Base-by-base conservation (phyloP, 2,329 filamentous ascomycete species). In the Rhexocercosporidium sp. region DNA sequence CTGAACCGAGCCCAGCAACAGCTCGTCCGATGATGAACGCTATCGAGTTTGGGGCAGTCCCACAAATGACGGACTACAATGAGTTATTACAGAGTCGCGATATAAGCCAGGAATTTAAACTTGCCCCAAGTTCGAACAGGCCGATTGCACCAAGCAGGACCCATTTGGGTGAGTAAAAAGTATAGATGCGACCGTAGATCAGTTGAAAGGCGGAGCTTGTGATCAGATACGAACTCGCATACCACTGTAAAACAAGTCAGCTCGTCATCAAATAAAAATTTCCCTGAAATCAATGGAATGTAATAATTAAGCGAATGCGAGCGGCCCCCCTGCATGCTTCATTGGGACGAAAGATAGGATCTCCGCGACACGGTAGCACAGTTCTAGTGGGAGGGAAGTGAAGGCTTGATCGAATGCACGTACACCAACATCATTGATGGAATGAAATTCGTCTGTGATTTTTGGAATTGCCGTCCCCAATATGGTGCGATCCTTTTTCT, bases 391-490 rank as follows among this genome's bases (percentile, higher is more conserved):
- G 20, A 53, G 6, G 12, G 20, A 53, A 25, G 6, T 22, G 22
- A 51, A 51, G 14, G 14, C 20, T n/a, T 20, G 22, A 41, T n/a
- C 34, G 22, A 41, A 9, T 16, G 5, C 47, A 20, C 57, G 46
- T 47, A 60, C 57, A 44, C 81, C 81, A 7, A 84, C 77, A 68
- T 83, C 81, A 18, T 77, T 74, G 3, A 82, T 75, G 22, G 79
- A 77, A 54, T 81, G 75, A 71, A 81, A 78, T 7, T 78, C 72
- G 66, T 79, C 74, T 1, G 78, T 79, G 34, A 80, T 80, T 37
- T 76, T 75, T 0, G 78, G 78, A 39, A 80, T 79, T 6, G 78
- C 79, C 7, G 78, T 80, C 14, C 75, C 76, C 54, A 80, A 74
- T 56, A 78, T 79, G 8, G 78, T 79, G 64, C 76, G 74, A 69